Evolutionary conservation across 2,329 filamentous ascomycete genomes (phyloP), one percentile per base, ranked within the genome.

Genomic region (Xylariaceae sp.): DNA sequence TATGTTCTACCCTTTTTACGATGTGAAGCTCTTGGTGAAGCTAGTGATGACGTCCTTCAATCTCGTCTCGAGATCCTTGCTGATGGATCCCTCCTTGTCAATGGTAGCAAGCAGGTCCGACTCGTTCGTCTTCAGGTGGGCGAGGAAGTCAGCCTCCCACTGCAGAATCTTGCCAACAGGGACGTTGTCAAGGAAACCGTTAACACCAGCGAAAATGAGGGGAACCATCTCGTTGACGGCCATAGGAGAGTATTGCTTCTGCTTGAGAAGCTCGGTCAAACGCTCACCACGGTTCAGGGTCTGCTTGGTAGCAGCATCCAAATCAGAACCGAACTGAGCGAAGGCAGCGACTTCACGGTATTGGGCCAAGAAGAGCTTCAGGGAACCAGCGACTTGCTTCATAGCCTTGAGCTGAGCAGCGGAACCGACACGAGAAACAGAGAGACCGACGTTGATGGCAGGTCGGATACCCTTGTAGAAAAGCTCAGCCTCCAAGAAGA

Each of bases 391-490:
- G 69, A 99, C 94, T 84, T 99, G 94, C 87, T 99, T 99, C 94
- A 99, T 99, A 80, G 94, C 92, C 90, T 97, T 99, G 77, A 97
- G 86, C 86, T 99, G 94, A 74, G 94, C 94, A 75, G 94, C 90
- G 72, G 94, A 99, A 75, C 94, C 94, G 87, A 99, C 94, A 90
- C 94, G 94, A 67, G 94, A 99, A 69, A 99, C 94, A 70, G 94
- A 99, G 68, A 99, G 90, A 94, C 94, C 94, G 89, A 99, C 94
- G 86, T 99, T 99, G 78, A 99, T 99, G 81, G 94, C 94, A 69
- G 94, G 94, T 73, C 94, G 93, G 78, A 99, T 81, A 95, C 94
- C 94, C 90, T 99, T 99, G 90, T 97, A 97, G 89, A 97, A 99
- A 63, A 97, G 84, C 79, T 99, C 94, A 66, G 93, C 79, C 81